Percentiles rank a stretch among this genome's conserved stretches.
Conservation (phyloP, 2,329 filamentous ascomycete genomes). For the Clarireedia homoeocarpa region DNA sequence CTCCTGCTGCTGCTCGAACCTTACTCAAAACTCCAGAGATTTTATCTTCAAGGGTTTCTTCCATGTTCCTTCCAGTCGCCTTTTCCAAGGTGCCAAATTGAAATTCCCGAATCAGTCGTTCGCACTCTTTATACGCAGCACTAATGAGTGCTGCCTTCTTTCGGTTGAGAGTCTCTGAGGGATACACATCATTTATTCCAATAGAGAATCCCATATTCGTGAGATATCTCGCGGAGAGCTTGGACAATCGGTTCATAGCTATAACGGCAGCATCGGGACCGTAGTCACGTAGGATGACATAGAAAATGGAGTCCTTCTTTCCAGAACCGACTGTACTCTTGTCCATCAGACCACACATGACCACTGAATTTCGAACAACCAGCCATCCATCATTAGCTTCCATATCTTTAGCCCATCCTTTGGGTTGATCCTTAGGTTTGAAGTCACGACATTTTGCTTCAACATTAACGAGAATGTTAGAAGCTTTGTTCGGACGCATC, state of each 20-base stretch:
- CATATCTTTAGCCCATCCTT: slow-evolving; percentile 45
- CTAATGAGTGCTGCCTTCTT: slow-evolving; percentile 72
- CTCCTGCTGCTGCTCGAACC: slow-evolving; percentile 84
- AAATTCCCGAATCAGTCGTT: slow-evolving; percentile 74
- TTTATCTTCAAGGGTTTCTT: slow-evolving; percentile 82
- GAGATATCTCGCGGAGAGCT: slow-evolving; percentile 79
- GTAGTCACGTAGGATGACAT: slow-evolving; percentile 91
- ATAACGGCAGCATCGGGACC: slow-evolving; percentile 81
- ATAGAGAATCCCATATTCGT: slow-evolving; percentile 94
- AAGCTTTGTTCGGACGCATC: slow-evolving; percentile 81
- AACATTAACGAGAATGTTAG: slow-evolving; percentile 77
- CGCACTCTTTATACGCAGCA: slow-evolving; percentile 71
- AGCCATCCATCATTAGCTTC: slow-evolving; percentile 85
- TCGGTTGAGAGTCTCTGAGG: slow-evolving; percentile 59
- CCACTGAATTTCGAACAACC: slow-evolving; percentile 89
- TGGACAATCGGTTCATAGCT: slow-evolving; percentile 90
- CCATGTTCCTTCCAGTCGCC: slow-evolving; percentile 80
- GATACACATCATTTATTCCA: slow-evolving; percentile 90
- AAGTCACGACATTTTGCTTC: slow-evolving; percentile 89
- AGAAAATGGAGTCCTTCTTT: slow-evolving; percentile 97
- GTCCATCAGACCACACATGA: slow-evolving; percentile 97
- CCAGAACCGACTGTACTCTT: slow-evolving; percentile 95
- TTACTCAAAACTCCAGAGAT: slow-evolving; percentile 88
- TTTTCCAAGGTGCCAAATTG: slow-evolving; percentile 76
- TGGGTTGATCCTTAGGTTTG: slow-evolving; percentile 40